These are phyloP conservation scores for Diaporthe caulivora DNA, from an alignment of 2,329 filamentous ascomycete species.

Conservation along the genomic window DNA sequence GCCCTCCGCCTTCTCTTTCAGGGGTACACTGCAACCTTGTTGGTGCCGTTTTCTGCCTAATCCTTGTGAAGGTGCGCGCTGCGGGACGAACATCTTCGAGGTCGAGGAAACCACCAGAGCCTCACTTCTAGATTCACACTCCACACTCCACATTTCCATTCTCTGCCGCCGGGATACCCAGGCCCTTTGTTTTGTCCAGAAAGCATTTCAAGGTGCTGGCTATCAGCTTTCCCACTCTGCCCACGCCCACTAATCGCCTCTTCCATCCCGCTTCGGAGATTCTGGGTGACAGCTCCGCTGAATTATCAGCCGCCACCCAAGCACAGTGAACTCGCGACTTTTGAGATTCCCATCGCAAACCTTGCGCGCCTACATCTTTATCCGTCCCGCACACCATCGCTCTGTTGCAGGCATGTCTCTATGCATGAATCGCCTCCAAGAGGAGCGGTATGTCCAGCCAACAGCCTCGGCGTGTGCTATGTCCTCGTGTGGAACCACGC, in stretches of 20 bases:
- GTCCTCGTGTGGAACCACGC: neutral
- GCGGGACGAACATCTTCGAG: slow-evolving; percentile 3
- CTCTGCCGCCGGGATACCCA: neutral
- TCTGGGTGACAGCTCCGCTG: slow-evolving; percentile 7
- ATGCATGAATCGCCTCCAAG: slow-evolving; percentile 87
- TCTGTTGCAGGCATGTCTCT: slow-evolving; percentile 76
- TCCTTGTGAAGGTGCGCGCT: slow-evolving; percentile 7
- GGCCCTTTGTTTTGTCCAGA: neutral
- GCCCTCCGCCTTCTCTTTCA: slow-evolving; percentile 35
- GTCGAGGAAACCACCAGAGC: slow-evolving; percentile 7
- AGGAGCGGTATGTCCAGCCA: slow-evolving; percentile 77
- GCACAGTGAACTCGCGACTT: neutral
- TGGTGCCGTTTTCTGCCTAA: slow-evolving; percentile 19
- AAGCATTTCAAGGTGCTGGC: neutral
- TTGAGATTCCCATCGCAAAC: neutral
- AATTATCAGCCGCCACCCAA: neutral
- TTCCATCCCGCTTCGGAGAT: slow-evolving; percentile 8
- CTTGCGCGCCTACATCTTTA: neutral
- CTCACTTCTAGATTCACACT: neutral
- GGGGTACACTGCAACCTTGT: neutral
- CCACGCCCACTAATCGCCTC: neutral
- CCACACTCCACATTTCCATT: slow-evolving; percentile 40
- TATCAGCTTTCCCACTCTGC: neutral
- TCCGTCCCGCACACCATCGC: neutral
- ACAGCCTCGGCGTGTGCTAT: neutral